Evolutionary conservation across 202 grass and related monocot genomes (phyloP), one percentile per base, ranked within the genome.

Genomic region (Schoenoplectus triqueter): DNA sequence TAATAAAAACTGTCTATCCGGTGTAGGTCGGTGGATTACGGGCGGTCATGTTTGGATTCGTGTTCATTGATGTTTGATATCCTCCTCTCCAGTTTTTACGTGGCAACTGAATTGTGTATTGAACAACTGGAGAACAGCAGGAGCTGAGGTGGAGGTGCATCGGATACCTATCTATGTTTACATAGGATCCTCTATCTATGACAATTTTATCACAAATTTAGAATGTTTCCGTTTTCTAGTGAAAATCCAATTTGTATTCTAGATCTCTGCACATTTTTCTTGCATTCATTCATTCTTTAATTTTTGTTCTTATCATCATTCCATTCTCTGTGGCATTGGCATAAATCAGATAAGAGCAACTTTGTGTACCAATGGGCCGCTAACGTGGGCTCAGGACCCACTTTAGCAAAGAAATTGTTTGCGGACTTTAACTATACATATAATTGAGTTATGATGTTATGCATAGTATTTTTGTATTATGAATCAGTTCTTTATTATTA

Each of bases 111-210:
- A 47, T 47, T 47, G 5, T 47, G 4, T 47, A 47, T 6, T 47
- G 45, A 47, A 47, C 1, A 78, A 78, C 54, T 81, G 79, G 79
- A 81, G 79, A 81, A 10, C 3, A 46, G 61, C 9, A 9, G 61
- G 50, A 2, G 14, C 59, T 17, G 15, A 14, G 57, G 3, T 15
- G 15, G 15, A 1, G 18, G 20, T 11, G 41, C 79, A 81, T 81
- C 66, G 79, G 79, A 81, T 81, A 66, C 79, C 19, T n/a, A 15
- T 6, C 14, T 62, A 15, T 56, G 10, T 81, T 64, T 64, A 51
- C 79, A 81, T 81, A 21, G 79, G 79, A 81, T 81, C 17, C 78
- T 81, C 44, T 81, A 41, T 11, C 7, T 0, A 13, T 1, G 9
- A 74, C 70, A 52, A 52, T 21, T 74, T 52, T 6, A 52, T 51